phyloP scores from a whole-genome alignment of 2,329 filamentous ascomycete species.

The Cladosporium halotolerans region DNA sequence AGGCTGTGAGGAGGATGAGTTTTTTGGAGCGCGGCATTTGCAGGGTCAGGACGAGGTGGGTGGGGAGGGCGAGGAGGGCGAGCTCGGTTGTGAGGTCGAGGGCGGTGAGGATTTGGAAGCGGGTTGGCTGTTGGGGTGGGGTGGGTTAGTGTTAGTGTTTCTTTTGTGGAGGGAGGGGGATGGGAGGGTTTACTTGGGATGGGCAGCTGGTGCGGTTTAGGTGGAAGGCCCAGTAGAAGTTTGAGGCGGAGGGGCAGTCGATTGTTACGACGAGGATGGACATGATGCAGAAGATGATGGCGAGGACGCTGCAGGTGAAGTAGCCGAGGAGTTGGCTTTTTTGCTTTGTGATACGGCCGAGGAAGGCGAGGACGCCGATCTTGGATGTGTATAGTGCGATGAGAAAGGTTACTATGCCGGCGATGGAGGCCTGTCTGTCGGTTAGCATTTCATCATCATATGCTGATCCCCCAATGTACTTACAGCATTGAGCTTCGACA shows the following conservation, averaged over 20 bases:
- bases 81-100: constrained; percentile 35
- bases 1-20: constrained; percentile 31
- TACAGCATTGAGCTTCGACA: constrained; percentile 20
- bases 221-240: constrained; percentile 27
- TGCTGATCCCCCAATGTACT: not conserved
- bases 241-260: constrained; percentile 21
- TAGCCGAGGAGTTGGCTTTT: constrained; percentile 22
- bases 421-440: constrained; percentile 19
- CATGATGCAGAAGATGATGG: constrained; percentile 22
- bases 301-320: constrained; percentile 20
- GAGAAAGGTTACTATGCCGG: constrained; percentile 25
- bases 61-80: constrained; percentile 26
- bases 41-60: constrained; percentile 33
- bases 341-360: constrained; percentile 27
- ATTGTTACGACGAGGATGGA: constrained; percentile 26
- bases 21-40: constrained; percentile 33
- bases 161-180: not conserved
- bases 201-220: constrained; percentile 21
- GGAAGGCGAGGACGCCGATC: constrained; percentile 27
- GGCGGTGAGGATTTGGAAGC: constrained; percentile 35
- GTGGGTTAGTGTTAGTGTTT: not conserved
- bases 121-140: constrained; percentile 17
- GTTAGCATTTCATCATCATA: not conserved
- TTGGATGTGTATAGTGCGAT: constrained; percentile 27
- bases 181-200: constrained; percentile 18